Evolutionary conservation across 805 yeast genomes (phyloP).

Genomic region (Candida boleticola): DNA sequence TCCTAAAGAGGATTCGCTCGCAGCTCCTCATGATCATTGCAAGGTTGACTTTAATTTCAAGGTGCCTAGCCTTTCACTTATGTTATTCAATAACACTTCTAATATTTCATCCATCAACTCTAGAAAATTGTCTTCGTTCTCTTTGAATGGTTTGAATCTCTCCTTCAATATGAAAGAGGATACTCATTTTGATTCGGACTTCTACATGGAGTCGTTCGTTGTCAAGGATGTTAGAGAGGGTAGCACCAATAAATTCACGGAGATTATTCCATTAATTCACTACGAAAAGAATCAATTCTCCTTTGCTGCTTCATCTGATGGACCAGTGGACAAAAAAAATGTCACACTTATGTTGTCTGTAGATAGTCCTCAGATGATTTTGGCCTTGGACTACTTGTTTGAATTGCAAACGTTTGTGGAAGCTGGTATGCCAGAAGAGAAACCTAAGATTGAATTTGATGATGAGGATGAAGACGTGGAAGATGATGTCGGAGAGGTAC

Average conservation of each 20-base stretch:
- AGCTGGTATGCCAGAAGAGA: slow-evolving; percentile 38
- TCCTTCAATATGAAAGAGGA: slow-evolving; percentile 50
- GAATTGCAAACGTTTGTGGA: slow-evolving; percentile 68
- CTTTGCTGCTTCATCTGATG: slow-evolving; percentile 49
- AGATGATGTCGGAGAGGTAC: neutral
- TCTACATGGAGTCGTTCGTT: slow-evolving; percentile 69
- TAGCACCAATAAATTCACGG: slow-evolving; percentile 68
- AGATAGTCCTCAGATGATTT: slow-evolving; percentile 75
- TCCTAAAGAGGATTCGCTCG: neutral
- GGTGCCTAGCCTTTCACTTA: slow-evolving; percentile 63
- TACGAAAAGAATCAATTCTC: slow-evolving; percentile 70
- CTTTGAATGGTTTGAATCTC: slow-evolving; percentile 58
- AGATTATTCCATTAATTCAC: slow-evolving; percentile 71
- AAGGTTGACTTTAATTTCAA: slow-evolving; percentile 50
- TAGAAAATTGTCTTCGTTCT: slow-evolving; percentile 32
- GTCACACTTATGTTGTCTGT: slow-evolving; percentile 57
- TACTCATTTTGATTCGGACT: slow-evolving; percentile 55
- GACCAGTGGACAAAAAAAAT: slow-evolving; percentile 34
- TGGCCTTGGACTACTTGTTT: slow-evolving; percentile 84
- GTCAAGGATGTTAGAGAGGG: slow-evolving; percentile 69
- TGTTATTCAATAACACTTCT: slow-evolving; percentile 54
- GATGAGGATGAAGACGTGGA: slow-evolving; percentile 11
- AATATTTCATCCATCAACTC: slow-evolving; percentile 31
- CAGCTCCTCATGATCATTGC: slow-evolving; percentile 26
- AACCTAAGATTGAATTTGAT: slow-evolving; percentile 13